Evolutionary conservation across 2,329 filamentous ascomycete species (phyloP), one percentile per base, ranked within the genome.

Genomic region (Setomelanomma holmii): DNA sequence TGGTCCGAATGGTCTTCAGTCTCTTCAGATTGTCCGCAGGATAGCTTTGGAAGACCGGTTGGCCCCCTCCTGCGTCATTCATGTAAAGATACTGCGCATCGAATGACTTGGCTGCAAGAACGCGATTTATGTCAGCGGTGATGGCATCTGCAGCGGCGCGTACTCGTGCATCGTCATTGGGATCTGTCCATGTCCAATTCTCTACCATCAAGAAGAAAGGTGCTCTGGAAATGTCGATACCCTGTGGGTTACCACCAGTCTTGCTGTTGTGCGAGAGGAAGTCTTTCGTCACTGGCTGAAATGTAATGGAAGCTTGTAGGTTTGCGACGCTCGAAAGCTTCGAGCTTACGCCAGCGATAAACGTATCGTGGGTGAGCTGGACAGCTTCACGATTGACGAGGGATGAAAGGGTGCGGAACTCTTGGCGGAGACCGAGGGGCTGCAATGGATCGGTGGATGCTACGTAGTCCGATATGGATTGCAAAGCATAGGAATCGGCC

Each of bases 51-150:
- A 69, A 69, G 4, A 69, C 50, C 1, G 56, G 58, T 45, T 67
- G 66, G 14, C 63, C 58, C 35, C 59, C 57, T n/a, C 69, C 64
- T 3, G 61, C 60, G 45, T 74, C 60, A 24, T 67, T 66, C 47
- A 66, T 57, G 33, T 63, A 67, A 1, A 61, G 34, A 6, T 57
- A 63, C 1, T 50, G 22, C 4, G 49, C 58, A 8, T 35, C 23
- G 7, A 45, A 50, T 3, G 38, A 39, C 8, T 45, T 49, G 1
- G 38, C 41, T 3, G 30, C 12, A 0, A 63, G 50, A 11, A 50
- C 7, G 14, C 27, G 12, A 8, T 60, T 56, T 19, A 62, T 56
- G 1, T 40, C 38, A 3, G 54, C 43, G 5, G 56, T 58, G 1
- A 63, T 52, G 3, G 45, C 11, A 20, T 61, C 51, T 2, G 50